These are phyloP conservation scores for Eremomyces bilateralis DNA, from an alignment of 495 filamentous ascomycete species.

Conservation along the genomic window DNA sequence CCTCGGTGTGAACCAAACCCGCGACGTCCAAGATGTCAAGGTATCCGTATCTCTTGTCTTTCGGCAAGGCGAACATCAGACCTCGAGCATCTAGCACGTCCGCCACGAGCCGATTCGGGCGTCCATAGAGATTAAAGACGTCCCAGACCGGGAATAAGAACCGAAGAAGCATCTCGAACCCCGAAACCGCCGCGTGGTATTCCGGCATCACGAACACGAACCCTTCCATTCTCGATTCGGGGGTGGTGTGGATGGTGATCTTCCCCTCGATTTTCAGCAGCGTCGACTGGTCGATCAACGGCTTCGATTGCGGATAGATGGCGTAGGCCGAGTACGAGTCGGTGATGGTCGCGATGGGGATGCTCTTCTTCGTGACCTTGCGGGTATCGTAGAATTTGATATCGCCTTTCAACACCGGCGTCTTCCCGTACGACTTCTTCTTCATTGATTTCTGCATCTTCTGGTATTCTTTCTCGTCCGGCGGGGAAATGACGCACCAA, in stretches of 20 bases:
- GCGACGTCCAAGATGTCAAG: conserved; percentile 73
- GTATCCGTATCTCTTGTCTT: conserved; percentile 72
- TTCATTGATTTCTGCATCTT: conserved; percentile 67
- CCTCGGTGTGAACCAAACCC: conserved; percentile 50
- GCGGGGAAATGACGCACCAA: conserved; percentile 85
- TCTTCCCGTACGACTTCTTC: conserved; percentile 66
- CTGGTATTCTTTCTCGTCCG: conserved; percentile 74
- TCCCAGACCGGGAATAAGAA: conserved; percentile 91
- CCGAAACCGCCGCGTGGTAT: conserved; percentile 66
- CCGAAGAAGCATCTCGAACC: conserved; percentile 92
- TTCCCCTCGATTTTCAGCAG: conserved; percentile 84
- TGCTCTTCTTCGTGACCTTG: conserved; percentile 80
- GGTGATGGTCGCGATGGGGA: conserved; percentile 74
- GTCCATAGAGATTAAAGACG: conserved; percentile 77
- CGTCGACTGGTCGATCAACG: conserved; percentile 82
- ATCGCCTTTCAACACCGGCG: conserved; percentile 51
- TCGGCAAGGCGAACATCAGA: conserved; percentile 96
- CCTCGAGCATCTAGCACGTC: conserved; percentile 70
- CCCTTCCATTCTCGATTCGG: conserved; percentile 56
- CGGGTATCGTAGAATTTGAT: conserved; percentile 84
- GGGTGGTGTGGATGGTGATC: conserved; percentile 61
- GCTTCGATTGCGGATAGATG: conserved; percentile 85
- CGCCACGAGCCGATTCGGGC: conserved; percentile 67
- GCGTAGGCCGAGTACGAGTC: conserved; percentile 85
- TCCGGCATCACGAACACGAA: conserved; percentile 98